Conservation (phyloP, 805 yeast species). For the Kuraishia piskuri region DNA sequence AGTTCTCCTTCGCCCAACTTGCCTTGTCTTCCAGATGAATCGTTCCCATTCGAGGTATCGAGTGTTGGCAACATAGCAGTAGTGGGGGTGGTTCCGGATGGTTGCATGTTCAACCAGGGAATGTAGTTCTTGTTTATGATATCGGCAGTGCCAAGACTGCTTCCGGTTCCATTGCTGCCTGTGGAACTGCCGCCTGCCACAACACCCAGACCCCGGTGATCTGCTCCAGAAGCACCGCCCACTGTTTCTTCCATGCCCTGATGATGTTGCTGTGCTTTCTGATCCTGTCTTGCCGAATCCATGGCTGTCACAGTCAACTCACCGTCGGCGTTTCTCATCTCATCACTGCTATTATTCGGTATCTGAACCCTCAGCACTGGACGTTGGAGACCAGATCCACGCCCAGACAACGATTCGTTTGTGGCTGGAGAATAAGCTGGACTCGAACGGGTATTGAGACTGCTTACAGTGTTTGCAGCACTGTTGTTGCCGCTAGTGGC, state of each 20-base stretch:
- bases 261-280: slow-evolving; percentile 12
- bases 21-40: background rate
- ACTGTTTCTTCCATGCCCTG: background rate
- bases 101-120: background rate
- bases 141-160: background rate
- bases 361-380: slow-evolving; percentile 60
- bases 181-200: background rate
- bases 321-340: slow-evolving; percentile 25
- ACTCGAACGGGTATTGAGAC: slow-evolving; percentile 6
- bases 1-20: background rate
- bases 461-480: slow-evolving; percentile 4
- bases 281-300: slow-evolving; percentile 17
- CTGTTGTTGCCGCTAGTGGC: slow-evolving; percentile 5
- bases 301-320: slow-evolving; percentile 38
- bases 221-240: background rate
- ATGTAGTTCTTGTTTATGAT: background rate
- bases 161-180: background rate
- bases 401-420: background rate
- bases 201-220: background rate
- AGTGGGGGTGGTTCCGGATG: background rate
- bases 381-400: slow-evolving; percentile 21
- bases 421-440: slow-evolving; percentile 1
- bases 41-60: background rate
- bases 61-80: background rate
- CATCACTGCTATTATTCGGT: slow-evolving; percentile 29